Evolutionary conservation across 2,329 filamentous ascomycete genomes (phyloP), one percentile per base, ranked within the genome.

Genomic region (Eutypa lata): DNA sequence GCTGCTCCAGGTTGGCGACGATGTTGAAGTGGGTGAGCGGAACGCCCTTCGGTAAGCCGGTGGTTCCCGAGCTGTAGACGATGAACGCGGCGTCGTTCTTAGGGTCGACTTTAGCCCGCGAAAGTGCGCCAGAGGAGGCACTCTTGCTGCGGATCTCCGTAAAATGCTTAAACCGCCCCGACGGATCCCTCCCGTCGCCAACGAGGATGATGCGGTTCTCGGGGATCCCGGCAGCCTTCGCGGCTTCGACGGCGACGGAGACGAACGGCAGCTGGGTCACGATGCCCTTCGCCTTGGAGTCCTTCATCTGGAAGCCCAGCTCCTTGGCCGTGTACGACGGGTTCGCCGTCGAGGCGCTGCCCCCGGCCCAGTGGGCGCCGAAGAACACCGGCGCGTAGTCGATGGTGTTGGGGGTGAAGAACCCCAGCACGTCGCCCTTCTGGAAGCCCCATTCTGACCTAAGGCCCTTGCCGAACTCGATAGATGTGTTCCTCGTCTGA

Each of bases 51-150:
- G 93, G 92, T 48, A 91, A 75, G 2, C 93, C 93, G 0, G 93
- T 97, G 0, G 93, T 97, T 7, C 93, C 93, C 7, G 88, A 92
- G 48, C 87, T 91, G 70, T 96, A 97, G 1, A 95, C 90, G 53
- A 97, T 72, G 64, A 94, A 96, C 0, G 90, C 88, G 24, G 94
- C 69, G 66, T 96, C 91, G 53, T 84, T 86, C 48, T 80, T 78
- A 0, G 90, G 83, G 47, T 88, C 77, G 49, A 91, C 72, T 61
- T 81, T 84, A 4, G 84, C 76, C 51, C 80, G 80, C 49, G 54
- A 55, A 4, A 54, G 60, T 18, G 75, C 0, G 80, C n/a, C 35
- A 16, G 11, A 3, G 13, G 76, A 3, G 83, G 78, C 2, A 82
- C 21, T 81, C 19, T 83, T 81, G 59, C 89, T 86, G 51, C 84